Conservation (phyloP, 768 basidiomycete species). For the Trametes gibbosa region DNA sequence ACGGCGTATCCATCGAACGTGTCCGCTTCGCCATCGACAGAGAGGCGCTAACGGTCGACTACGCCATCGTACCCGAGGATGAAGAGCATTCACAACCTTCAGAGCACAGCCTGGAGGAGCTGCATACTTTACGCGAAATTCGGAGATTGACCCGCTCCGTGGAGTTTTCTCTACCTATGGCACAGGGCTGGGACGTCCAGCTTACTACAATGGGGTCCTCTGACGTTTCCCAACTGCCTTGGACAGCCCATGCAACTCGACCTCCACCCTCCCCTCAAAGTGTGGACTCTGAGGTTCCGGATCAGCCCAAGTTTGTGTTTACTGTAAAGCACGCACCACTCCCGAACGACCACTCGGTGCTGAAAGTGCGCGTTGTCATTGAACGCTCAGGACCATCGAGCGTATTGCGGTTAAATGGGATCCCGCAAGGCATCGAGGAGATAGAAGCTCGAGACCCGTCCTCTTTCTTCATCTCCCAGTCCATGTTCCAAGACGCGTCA, state of each 20-base stretch:
- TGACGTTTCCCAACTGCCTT: constrained; percentile 68
- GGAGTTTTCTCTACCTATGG: constrained; percentile 74
- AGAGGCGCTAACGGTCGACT: constrained; percentile 79
- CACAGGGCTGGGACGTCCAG: constrained; percentile 86
- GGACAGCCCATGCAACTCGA: constrained; percentile 62
- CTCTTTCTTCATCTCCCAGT: constrained; percentile 55
- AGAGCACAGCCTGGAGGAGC: constrained; percentile 56
- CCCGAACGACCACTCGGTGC: constrained; percentile 68
- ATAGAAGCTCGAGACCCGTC: constrained; percentile 67
- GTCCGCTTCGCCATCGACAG: constrained; percentile 79
- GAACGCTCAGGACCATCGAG: constrained; percentile 77
- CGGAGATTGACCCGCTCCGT: constrained; percentile 70
- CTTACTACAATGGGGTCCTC: constrained; percentile 73
- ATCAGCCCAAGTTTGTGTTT: constrained; percentile 54
- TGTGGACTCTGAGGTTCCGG: constrained; percentile 33
- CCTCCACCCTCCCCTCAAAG: constrained; percentile 36
- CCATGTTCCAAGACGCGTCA: constrained; percentile 70
- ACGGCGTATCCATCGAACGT: constrained; percentile 77
- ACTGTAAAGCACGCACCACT: constrained; percentile 71
- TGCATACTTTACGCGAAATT: constrained; percentile 63
- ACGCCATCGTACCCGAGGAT: constrained; percentile 77
- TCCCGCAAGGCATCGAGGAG: constrained; percentile 64
- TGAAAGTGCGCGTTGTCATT: constrained; percentile 77
- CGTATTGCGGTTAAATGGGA: constrained; percentile 84
- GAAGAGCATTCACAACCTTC: constrained; percentile 42